Evolutionary conservation across 768 basidiomycete genomes (phyloP), one percentile per base, ranked within the genome.

Genomic region (Phaeotremella skinneri): DNA sequence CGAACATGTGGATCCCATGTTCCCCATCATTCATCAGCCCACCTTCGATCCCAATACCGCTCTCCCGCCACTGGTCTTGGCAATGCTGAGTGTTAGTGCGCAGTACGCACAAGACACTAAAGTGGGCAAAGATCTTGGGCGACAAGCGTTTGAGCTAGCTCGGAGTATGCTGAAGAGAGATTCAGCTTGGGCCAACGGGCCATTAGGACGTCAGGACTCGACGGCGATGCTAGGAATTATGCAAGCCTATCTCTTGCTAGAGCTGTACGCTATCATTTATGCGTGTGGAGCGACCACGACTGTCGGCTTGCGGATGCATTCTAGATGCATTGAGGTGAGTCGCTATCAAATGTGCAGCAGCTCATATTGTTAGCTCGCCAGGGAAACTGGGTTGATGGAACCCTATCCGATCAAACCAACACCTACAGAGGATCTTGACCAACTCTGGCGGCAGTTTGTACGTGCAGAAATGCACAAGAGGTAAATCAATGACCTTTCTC

Each of bases 401-500:
- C 63, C 70, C 3, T 61, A 58, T 14, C 65, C 65, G 6, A 31
- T 55, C n/a, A 55, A 58, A 37, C 50, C 65, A 2, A 29, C 7
- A 2, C 31, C 21, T 2, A 57, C 56, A 13, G 39, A 47, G 2
- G 61, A 67, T 49, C 56, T 72, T 4, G 65, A 69, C 1, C 27
- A 55, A 1, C 39, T 72, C 4, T 72, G 70, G 69, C 30, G 52
- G 3, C 55, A 66, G 23, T 68, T 63, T 34, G 49, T 64, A 55
- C 52, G 61, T 30, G 48, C 49, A 11, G 69, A 71, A 45, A 54
- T 55, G 13, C 69, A 68, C 49, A 93, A 93, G 83, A 90, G 88
- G 91, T 91, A 67, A 63, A 83, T 79, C 14, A 26, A 32, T 21
- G 20, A 32, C 16, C 3, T 17, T 23, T 53, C 20, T 17, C 23